Base-by-base conservation (phyloP, 1,139 yeast genomes). In the Saccharomycopsis phalli region DNA sequence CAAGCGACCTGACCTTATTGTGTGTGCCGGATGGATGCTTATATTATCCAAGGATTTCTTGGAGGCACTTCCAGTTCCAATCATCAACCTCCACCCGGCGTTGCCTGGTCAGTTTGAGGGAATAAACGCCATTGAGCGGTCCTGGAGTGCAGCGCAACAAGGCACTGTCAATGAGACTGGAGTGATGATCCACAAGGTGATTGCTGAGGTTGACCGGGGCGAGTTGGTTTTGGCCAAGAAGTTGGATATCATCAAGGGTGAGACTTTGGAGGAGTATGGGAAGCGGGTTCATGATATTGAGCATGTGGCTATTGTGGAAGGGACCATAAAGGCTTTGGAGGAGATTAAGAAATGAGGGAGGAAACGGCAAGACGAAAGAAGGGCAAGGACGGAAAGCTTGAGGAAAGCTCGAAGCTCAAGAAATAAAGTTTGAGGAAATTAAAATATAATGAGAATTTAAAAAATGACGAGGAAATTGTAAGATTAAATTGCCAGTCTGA, bases 21-120 rank as follows among this genome's bases (percentile, higher is more conserved):
- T 91, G 5, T 91, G 98, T 63, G 98, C 98, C 6, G 98, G 98
- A 2, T 91, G 98, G 97, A 81, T 91, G 91, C 71, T 91, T 44
- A 91, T 91, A 46, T 68, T 91, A 49, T 81, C 95, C 2, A 79
- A 87, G 2, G 67, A 74, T 14, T 86, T 84, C 47, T 66, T 91
- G 49, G 64, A 66, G 36, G 88, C 91, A 2, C 62, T 88, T 35
- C 75, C 68, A 41, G 71, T 87, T 25, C 81, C 87, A 22, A 87
- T 91, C 48, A 87, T 91, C 54, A 91, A 91, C 56, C 65, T 91
- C 47, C 98, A 91, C 58, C 98, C 98, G 2, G 97, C 98, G 0
- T 71, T 91, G 44, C 98, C 98, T 2, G 95, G 95, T 19, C 88
- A 88, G 2, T 91, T 91, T 65, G 96, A 91, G 47, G 98, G 98